phyloP scores from a whole-genome alignment of 176 grass and related monocot species.

The Canna indica region DNA sequence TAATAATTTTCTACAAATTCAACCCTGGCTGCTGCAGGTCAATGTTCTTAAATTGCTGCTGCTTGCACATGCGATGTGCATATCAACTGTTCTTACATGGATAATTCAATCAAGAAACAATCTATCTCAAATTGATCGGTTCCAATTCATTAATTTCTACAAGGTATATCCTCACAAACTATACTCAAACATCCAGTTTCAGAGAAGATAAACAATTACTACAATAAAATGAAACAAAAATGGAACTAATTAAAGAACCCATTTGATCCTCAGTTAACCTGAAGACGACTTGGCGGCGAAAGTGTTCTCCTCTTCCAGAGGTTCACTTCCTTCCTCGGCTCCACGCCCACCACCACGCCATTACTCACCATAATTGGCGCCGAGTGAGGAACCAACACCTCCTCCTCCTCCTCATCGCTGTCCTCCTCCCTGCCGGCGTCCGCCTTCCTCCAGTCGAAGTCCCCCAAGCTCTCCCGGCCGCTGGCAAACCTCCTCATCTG shows the following conservation, averaged over 20 bases:
- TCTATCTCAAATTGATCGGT: too few species aligned
- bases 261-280: too few species aligned
- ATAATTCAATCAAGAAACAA: too few species aligned
- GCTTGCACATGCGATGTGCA: neutral
- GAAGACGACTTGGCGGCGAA: slow-evolving; percentile 36
- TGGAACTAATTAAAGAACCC: slow-evolving; percentile 7
- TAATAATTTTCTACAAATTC: too few species aligned
- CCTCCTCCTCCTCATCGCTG: slow-evolving; percentile 14
- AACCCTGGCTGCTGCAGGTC: neutral
- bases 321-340: slow-evolving; percentile 84
- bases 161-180: too few species aligned
- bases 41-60: neutral
- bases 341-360: slow-evolving; percentile 28
- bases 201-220: neutral
- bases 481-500: slow-evolving; percentile 86
- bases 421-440: neutral
- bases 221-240: neutral
- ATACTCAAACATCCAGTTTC: too few species aligned
- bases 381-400: slow-evolving; percentile 50
- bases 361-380: slow-evolving; percentile 61
- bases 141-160: too few species aligned
- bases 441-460: slow-evolving; percentile 61
- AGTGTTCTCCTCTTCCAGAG: slow-evolving; percentile 83
- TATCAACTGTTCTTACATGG: too few species aligned
- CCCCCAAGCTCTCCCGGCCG: slow-evolving; percentile 45